Base-by-base conservation (phyloP, 2,329 filamentous ascomycete genomes). In the Parastagonospora avenae region DNA sequence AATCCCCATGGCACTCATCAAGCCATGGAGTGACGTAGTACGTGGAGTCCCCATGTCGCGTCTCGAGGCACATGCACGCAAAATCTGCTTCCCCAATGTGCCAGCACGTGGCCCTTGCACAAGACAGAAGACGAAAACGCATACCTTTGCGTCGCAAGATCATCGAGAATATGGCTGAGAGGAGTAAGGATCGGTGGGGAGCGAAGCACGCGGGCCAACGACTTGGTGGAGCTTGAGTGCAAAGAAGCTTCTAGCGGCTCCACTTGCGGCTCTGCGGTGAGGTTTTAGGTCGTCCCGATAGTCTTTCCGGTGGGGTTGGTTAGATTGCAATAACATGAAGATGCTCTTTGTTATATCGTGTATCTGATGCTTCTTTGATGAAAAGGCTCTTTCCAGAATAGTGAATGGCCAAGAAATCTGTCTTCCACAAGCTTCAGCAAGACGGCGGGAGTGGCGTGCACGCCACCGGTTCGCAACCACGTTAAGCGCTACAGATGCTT, bases 171-270 rank as follows among this genome's bases (percentile, higher is more conserved):
- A 60, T 54, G 54, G 29, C 51, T 50, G 10, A 48, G 55, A 57
- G 45, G 31, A 60, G 50, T 39, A 49, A 54, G 57, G 57, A 38
- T 36, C 40, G 43, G 61, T 60, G 61, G 59, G 50, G 52, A 42
- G 43, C 55, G 53, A 66, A 63, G 62, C 60, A 58, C 19, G 52
- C 50, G 57, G 58, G 33, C 54, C 55, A 52, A 54, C 46, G 38
- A 52, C 61, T 66, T 64, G 53, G 57, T 64, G 60, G 58, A 63
- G 62, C 61, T 64, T 64, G 52, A 50, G 47, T 63, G 64, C 53
- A 62, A 62, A 54, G 58, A 68, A 66, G 65, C 63, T 64, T 68
- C 61, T 68, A 67, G 62, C 49, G 59, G 47, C 57, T 24, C 63
- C 64, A 64, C 64, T 55, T 66, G 63, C 51, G 61, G 62, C 63